These are phyloP conservation scores for Galerina sulciceps DNA, from an alignment of 768 basidiomycete species.

Conservation along the genomic window DNA sequence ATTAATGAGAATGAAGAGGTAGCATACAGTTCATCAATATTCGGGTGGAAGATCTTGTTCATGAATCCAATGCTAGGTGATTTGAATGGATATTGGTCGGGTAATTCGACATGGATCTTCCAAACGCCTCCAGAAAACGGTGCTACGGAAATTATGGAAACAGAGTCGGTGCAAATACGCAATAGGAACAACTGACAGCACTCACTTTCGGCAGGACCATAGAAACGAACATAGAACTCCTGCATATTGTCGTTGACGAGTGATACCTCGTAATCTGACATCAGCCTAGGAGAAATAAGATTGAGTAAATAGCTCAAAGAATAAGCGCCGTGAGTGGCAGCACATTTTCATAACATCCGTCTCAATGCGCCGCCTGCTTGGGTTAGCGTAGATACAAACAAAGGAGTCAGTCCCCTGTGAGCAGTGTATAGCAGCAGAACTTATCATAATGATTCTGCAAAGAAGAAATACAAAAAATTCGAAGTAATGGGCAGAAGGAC, in stretches of 20 bases:
- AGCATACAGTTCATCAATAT: conserved; percentile 95
- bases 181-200: conserved; percentile 32
- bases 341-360: conserved; percentile 99
- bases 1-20: conserved; percentile 17
- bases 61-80: conserved; percentile 99
- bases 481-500: background rate
- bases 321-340: conserved; percentile 7
- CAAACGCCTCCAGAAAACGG: conserved; percentile 98
- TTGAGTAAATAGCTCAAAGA: background rate
- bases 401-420: conserved; percentile 18
- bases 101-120: conserved; percentile 99
- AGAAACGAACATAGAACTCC: conserved; percentile 97
- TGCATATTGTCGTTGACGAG: conserved; percentile 99
- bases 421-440: conserved; percentile 31
- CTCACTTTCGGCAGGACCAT: conserved; percentile 93
- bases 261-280: conserved; percentile 98
- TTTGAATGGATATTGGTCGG: conserved; percentile 98
- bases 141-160: conserved; percentile 55
- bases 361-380: conserved; percentile 92
- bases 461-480: background rate
- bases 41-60: conserved; percentile 99
- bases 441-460: conserved; percentile 57
- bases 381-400: conserved; percentile 65
- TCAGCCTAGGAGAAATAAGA: conserved; percentile 61
- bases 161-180: conserved; percentile 1